These are phyloP conservation scores for Chondrostereum purpureum DNA, from an alignment of 1,284 basidiomycete species.

Conservation along the genomic window DNA sequence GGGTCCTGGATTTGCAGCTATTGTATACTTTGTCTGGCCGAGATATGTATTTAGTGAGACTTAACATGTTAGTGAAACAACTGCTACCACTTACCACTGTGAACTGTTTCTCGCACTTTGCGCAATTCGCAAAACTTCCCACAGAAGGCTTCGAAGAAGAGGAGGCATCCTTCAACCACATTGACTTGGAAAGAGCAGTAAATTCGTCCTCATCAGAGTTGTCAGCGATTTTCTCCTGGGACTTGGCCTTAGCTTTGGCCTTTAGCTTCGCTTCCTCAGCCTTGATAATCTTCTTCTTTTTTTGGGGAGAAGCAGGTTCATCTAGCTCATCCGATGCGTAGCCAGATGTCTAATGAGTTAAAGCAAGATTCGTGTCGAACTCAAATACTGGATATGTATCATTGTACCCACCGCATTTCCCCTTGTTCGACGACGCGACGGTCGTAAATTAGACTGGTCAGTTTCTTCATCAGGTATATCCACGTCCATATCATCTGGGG, in stretches of 20 bases:
- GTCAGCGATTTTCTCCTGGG: conserved; percentile 42
- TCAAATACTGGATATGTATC: too few relatives aligned
- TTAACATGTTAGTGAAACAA: too few relatives aligned
- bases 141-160: conserved; percentile 53
- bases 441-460: conserved; percentile 12
- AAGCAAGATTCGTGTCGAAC: too few relatives aligned
- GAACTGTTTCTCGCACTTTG: conserved; percentile 78
- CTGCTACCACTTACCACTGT: conserved; percentile 67
- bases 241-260: conserved; percentile 42
- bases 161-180: conserved; percentile 30
- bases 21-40: conserved; percentile 83
- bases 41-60: not conserved
- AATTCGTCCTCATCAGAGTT: conserved; percentile 48
- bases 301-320: conserved; percentile 36
- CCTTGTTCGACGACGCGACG: not conserved
- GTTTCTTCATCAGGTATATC: conserved; percentile 25
- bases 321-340: conserved; percentile 74
- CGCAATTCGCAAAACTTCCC: conserved; percentile 81
- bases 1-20: conserved; percentile 59
- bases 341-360: conserved; percentile 17
- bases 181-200: conserved; percentile 52
- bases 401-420: not conserved
- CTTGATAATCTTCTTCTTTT: conserved; percentile 36
- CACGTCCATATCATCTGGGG: conserved; percentile 21
- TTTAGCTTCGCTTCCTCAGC: conserved; percentile 39